Evolutionary conservation across 2,329 filamentous ascomycete species (phyloP), one percentile per base, ranked within the genome.

Genomic region (Xylariaceae sp.): DNA sequence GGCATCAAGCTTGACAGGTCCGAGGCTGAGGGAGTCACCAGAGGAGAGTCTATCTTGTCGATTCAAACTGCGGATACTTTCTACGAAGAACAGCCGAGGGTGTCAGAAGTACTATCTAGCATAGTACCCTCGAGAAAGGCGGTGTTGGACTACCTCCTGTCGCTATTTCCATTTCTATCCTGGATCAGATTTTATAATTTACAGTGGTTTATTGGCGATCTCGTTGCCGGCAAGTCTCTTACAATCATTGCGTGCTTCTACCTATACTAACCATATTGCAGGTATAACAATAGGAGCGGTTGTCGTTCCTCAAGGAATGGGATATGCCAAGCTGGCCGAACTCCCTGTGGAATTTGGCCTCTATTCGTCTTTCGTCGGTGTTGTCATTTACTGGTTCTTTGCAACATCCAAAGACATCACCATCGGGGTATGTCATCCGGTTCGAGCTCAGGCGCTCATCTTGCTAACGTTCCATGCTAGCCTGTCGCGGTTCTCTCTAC

Each of bases 401-500:
- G 94, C 92, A 32, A 99, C 94, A 0, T 96, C 92, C 13, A 99
- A 97, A 69, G 92, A 99, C 71, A 97, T 99, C 67, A 96, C 92
- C 9, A 97, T 97, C 53, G 92, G 92, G 15, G 87, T 89, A 77
- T 73, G 85, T 80, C 1, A 47, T 60, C 30, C 3, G 29, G 15
- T 36, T 43, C 12, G 29, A 43, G 47, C 13, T 36, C 4, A 15
- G 47, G 1, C 2, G 5, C 55, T 59, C 52, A 52, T 34, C 3
- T 63, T 57, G 47, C 46, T 54, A 54, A 60, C 48, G 26, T 29
- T 10, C 15, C 15, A 13, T 30, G 13, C 34, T 59, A 90, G 86
- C 92, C 92, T 30, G 94, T 97, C 46, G 94, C 94, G 36, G 94
- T 97, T 61, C 88, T 97, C 80, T 97, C 92, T 1, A 95, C 89